Percentiles rank a stretch among this genome's conserved stretches.
Evolutionary conservation across 2,329 filamentous ascomycete species (phyloP).

Genomic region (Clonostachys rhizophaga): DNA sequence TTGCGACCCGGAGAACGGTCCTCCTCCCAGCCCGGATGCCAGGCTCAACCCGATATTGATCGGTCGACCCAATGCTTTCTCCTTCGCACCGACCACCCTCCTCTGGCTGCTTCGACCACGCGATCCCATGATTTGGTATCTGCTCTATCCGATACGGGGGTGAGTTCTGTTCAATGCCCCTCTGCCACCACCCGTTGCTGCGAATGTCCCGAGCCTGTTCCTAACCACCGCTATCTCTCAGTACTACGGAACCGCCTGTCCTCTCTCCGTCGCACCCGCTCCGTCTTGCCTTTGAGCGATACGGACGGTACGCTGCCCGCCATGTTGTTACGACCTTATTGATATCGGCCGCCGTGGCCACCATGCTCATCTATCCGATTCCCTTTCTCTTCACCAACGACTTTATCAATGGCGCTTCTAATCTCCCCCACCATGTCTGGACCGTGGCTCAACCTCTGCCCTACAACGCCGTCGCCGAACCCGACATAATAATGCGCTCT

Average conservation of each 20-base stretch:
- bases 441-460: slow-evolving; percentile 65
- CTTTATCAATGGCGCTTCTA: slow-evolving; percentile 66
- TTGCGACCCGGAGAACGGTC: too few species aligned
- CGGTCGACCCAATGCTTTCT: background rate
- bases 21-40: too few species aligned
- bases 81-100: background rate
- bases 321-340: slow-evolving; percentile 73
- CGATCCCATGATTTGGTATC: slow-evolving; percentile 66
- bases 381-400: slow-evolving; percentile 71
- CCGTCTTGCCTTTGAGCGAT: slow-evolving; percentile 59
- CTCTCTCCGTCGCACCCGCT: slow-evolving; percentile 62
- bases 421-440: slow-evolving; percentile 76
- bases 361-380: slow-evolving; percentile 68
- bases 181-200: background rate
- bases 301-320: slow-evolving; percentile 65
- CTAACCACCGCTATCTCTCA: slow-evolving; percentile 20
- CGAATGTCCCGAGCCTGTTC: slow-evolving; percentile 5
- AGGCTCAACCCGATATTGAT: too few species aligned
- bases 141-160: slow-evolving; percentile 74
- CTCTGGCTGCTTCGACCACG: background rate
- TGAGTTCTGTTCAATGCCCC: slow-evolving; percentile 32
- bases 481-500: slow-evolving; percentile 77
- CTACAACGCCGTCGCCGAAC: slow-evolving; percentile 39
- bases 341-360: slow-evolving; percentile 66
- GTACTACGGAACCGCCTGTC: slow-evolving; percentile 69